Evolutionary conservation across 192 early-diverging fungal genomes (phyloP), one percentile per base, ranked within the genome.

Genomic region (Gonapodya prolifera): DNA sequence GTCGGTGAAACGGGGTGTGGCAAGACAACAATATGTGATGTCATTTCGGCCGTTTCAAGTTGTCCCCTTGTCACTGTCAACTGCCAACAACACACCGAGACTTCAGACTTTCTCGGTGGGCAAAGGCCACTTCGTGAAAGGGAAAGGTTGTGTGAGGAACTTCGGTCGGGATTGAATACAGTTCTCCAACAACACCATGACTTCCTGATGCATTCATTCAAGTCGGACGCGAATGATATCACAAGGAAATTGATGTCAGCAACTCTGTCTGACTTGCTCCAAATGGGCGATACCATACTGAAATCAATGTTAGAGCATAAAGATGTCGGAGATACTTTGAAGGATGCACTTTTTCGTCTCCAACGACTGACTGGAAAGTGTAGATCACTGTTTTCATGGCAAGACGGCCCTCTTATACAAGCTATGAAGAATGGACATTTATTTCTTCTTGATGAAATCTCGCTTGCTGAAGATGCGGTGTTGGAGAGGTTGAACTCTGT

Each of bases 1-100:
- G 94, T 99, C 1, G 98, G 98, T 70, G 98, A 98, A 80, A 98
- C 98, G 28, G 98, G 98, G n/a, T 93, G 93, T 80, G 98, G 96
- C 73, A 99, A 98, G 81, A 99, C 98, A 2, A 98, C 96, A 29
- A 94, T 98, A 1, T 96, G 94, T 83, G 95, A 99, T 82, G 91
- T 99, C 83, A 80, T 99, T 8, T 90, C 95, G 0, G 83, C 89
- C 18, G 82, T 94, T 13, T 85, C 85, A 30, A 74, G 81, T 1
- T 84, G 86, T 34, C 85, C 88, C 28, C 83, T 99, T 35, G 89
- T 91, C 76, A 92, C 96, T 70, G 94, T 99, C 75, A 99, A 98
- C 82, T 96, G 95, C 80, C 97, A 99, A 80, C 96, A 97, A 80
- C 91, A 95, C 82, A 93, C 94, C 2, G 97, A 99, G 83, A 94